Evolutionary conservation across 768 basidiomycete species (phyloP).

Genomic region (Hirschioporus abietinus): DNA sequence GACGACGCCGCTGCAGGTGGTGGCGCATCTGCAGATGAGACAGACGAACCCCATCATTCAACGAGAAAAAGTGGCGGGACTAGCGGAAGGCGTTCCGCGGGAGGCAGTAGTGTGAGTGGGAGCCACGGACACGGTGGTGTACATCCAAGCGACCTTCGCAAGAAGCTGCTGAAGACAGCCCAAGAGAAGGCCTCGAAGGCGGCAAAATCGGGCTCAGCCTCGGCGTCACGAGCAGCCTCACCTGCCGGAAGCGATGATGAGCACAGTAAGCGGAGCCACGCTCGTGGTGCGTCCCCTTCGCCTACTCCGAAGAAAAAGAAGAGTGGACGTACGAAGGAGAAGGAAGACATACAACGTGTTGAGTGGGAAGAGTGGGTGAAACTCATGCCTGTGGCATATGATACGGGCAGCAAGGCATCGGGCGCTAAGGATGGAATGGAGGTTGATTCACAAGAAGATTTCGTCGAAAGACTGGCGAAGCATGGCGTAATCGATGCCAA

Average conservation of each 20-base stretch:
- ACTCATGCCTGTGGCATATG: slow-evolving; percentile 2
- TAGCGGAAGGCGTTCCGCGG: slow-evolving; percentile 40
- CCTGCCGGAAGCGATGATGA: slow-evolving; percentile 17
- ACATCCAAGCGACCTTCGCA: slow-evolving; percentile 65
- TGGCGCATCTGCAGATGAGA: slow-evolving; percentile 19
- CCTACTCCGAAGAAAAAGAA: slow-evolving; percentile 21
- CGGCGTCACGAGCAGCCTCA: slow-evolving; percentile 26
- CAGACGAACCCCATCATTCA: slow-evolving; percentile 18
- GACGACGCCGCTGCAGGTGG: slow-evolving; percentile 17
- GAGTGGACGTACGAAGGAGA: background rate
- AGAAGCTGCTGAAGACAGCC: slow-evolving; percentile 71
- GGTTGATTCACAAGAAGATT: background rate
- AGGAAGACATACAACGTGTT: slow-evolving; percentile 1
- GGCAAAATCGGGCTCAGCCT: slow-evolving; percentile 17
- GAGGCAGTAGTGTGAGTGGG: slow-evolving; percentile 35
- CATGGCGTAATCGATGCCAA: slow-evolving; percentile 23
- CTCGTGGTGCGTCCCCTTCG: slow-evolving; percentile 22
- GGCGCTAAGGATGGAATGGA: background rate
- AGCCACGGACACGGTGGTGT: slow-evolving; percentile 32
- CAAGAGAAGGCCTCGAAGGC: slow-evolving; percentile 45
- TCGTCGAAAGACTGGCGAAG: background rate
- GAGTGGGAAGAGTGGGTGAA: slow-evolving; percentile 6
- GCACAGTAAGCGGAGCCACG: slow-evolving; percentile 16
- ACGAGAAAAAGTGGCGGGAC: slow-evolving; percentile 16
- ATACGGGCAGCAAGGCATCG: background rate